These are phyloP conservation scores for Carex myosuroides DNA, from an alignment of 176 grass and related monocot genomes.

Conservation along the genomic window DNA sequence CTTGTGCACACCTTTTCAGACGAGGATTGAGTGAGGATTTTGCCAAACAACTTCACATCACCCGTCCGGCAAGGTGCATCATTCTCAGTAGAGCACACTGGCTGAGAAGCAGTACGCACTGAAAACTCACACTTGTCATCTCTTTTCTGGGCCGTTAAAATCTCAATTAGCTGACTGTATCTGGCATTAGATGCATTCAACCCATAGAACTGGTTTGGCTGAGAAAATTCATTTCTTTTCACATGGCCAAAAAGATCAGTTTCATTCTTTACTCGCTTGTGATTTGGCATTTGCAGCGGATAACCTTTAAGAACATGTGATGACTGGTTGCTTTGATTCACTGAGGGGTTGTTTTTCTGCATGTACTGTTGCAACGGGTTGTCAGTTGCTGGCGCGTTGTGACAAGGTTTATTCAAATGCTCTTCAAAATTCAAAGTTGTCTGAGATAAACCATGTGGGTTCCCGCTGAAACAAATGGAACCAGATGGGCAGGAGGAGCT, in stretches of 20 bases:
- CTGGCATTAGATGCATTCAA: constrained; percentile 11
- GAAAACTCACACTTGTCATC: constrained; percentile 8
- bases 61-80: constrained; percentile 7
- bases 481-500: background rate
- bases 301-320: constrained; percentile 35
- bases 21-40: constrained; percentile 31
- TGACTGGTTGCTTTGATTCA: constrained; percentile 16
- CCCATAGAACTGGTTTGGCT: constrained; percentile 26
- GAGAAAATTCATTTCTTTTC: constrained; percentile 9
- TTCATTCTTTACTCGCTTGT: constrained; percentile 31
- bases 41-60: constrained; percentile 43
- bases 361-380: constrained; percentile 31
- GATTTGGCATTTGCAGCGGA: constrained; percentile 30
- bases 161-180: background rate
- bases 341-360: constrained; percentile 15
- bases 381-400: background rate
- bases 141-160: background rate
- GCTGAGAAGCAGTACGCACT: background rate
- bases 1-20: constrained; percentile 13
- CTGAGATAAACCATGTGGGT: constrained; percentile 14
- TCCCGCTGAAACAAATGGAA: constrained; percentile 25
- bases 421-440: constrained; percentile 42
- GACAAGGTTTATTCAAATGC: constrained; percentile 21
- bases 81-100: background rate
- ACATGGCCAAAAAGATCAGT: background rate